Evolutionary conservation across 2,329 filamentous ascomycete species (phyloP).

Genomic region (Pestalotiopsis sp.): DNA sequence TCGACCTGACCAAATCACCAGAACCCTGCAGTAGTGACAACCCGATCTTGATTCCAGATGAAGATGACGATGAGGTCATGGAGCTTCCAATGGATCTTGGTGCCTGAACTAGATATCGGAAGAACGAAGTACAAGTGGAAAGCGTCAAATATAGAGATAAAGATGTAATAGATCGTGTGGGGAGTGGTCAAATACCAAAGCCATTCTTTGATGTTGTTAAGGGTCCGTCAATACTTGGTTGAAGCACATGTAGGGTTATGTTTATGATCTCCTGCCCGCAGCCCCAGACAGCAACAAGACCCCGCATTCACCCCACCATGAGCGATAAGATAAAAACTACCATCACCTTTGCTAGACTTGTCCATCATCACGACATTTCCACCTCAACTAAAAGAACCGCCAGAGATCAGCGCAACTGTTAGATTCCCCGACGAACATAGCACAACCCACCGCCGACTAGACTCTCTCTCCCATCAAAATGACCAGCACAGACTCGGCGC

Average conservation of each 20-base stretch:
- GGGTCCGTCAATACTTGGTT: too few relatives aligned
- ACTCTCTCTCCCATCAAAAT: neutral
- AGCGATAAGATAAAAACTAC: constrained; percentile 2
- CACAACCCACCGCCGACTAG: neutral
- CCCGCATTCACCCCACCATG: neutral
- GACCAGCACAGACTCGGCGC: neutral
- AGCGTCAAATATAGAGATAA: too few relatives aligned
- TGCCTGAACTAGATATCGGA: neutral
- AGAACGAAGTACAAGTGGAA: too few relatives aligned
- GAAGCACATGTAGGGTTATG: too few relatives aligned
- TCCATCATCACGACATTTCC: neutral
- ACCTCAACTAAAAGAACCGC: neutral
- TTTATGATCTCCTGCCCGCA: neutral
- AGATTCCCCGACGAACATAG: neutral
- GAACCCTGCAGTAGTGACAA: neutral
- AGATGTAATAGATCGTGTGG: too few relatives aligned
- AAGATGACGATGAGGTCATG: neutral
- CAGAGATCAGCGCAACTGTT: neutral
- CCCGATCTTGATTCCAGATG: neutral
- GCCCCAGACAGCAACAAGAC: neutral
- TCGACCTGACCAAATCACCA: constrained; percentile 7
- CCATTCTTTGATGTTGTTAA: too few relatives aligned
- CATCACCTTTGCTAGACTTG: neutral
- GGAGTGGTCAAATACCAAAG: too few relatives aligned
- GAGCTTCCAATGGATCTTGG: neutral